A percentile compares a stretch with the other conserved stretches of the same genome.
These are phyloP conservation scores for Neospora caninum DNA, from an alignment of 169 alveolate genomes.

Conservation along the genomic window DNA sequence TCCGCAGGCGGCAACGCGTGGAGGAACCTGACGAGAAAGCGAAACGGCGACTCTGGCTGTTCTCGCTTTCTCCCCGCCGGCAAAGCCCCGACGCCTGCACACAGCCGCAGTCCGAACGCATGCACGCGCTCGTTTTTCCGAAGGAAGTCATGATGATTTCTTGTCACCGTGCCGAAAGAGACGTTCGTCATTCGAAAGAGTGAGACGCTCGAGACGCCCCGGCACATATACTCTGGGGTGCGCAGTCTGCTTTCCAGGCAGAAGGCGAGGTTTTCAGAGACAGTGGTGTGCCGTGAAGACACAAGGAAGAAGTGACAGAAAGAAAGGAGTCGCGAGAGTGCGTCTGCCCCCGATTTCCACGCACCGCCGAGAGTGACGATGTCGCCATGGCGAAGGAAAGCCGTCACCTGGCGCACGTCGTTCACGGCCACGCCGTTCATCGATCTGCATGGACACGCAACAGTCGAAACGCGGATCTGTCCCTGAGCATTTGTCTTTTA, in stretches of 20 bases:
- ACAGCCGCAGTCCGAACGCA: background rate
- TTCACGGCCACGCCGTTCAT: background rate
- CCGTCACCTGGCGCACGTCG: background rate
- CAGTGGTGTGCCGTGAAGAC: too few species aligned
- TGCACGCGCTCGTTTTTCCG: too few species aligned
- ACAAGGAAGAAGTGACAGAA: too few species aligned
- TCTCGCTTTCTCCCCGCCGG: background rate
- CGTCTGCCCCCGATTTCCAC: background rate
- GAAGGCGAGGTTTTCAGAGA: too few species aligned
- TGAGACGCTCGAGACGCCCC: too few species aligned
- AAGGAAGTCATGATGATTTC: too few species aligned
- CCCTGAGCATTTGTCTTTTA: too few species aligned
- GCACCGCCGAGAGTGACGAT: slow-evolving; percentile 25
- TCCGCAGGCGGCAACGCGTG: background rate
- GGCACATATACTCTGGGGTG: too few species aligned
- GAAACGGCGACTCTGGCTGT: background rate
- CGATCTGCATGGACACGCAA: background rate
- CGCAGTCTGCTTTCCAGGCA: too few species aligned
- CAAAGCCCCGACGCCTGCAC: slow-evolving; percentile 1
- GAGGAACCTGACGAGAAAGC: background rate
- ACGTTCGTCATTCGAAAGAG: too few species aligned
- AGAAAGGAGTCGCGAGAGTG: too few species aligned
- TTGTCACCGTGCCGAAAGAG: too few species aligned
- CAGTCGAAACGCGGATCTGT: background rate
- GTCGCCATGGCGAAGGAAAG: slow-evolving; percentile 11